These are phyloP conservation scores for Coelastrella sp. DNA, from an alignment of 139 green algal genomes.

Conservation along the genomic window DNA sequence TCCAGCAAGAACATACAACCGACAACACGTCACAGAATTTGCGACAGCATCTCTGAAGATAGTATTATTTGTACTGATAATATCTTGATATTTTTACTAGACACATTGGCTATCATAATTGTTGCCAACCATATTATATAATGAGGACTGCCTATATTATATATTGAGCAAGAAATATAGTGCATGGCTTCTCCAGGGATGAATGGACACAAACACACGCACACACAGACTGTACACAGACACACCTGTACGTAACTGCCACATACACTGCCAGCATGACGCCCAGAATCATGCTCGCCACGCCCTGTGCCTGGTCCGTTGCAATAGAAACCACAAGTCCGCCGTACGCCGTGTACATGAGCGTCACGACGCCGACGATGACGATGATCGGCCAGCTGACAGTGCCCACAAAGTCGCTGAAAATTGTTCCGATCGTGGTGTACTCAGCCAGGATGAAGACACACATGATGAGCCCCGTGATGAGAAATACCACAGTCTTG, in stretches of 20 bases:
- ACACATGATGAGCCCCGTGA: conserved; percentile 81
- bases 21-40: too few relatives aligned
- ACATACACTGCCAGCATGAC: conserved; percentile 75
- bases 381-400: conserved; percentile 76
- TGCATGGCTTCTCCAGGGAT: background rate
- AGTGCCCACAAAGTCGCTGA: conserved; percentile 69
- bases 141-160: too few relatives aligned
- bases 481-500: conserved; percentile 58
- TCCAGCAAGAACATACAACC: too few relatives aligned
- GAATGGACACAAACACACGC: background rate
- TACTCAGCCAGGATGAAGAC: conserved; percentile 60
- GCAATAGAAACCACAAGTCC: conserved; percentile 83
- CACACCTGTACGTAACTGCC: conserved; percentile 70
- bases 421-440: conserved; percentile 78
- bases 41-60: too few relatives aligned
- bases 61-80: too few relatives aligned
- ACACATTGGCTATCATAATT: too few relatives aligned
- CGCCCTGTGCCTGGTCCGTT: conserved; percentile 83
- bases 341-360: conserved; percentile 77
- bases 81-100: too few relatives aligned
- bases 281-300: conserved; percentile 66
- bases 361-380: conserved; percentile 69
- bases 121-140: too few relatives aligned
- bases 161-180: too few relatives aligned
- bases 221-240: background rate